Conservation (phyloP, 1,139 yeast genomes). For the Suhomyces ambrosiae region DNA sequence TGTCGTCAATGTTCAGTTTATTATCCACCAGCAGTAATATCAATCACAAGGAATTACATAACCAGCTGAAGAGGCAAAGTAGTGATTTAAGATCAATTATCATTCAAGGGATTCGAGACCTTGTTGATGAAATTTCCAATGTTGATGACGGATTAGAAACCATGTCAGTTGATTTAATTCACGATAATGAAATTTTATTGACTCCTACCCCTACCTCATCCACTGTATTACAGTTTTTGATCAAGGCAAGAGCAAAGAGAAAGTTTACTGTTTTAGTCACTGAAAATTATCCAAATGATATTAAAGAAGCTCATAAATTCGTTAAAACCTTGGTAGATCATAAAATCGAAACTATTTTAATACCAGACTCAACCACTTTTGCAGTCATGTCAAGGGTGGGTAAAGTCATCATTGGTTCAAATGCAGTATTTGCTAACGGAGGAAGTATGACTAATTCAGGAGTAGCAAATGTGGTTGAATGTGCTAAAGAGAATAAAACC, state of each 20-base stretch:
- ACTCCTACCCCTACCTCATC: constrained; percentile 94
- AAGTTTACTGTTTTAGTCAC: constrained; percentile 90
- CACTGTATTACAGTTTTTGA: constrained; percentile 83
- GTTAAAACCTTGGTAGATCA: constrained; percentile 80
- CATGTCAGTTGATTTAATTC: constrained; percentile 90
- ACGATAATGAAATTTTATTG: constrained; percentile 86
- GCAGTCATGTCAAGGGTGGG: constrained; percentile 98
- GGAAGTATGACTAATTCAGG: constrained; percentile 92
- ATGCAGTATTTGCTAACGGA: constrained; percentile 93
- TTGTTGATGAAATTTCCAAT: constrained; percentile 87
- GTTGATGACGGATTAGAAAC: constrained; percentile 89
- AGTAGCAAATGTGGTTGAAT: constrained; percentile 89
- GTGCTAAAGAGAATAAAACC: constrained; percentile 92
- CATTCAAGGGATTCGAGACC: constrained; percentile 91
- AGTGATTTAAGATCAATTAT: constrained; percentile 83
- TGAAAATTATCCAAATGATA: constrained; percentile 89
- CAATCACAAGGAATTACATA: constrained; percentile 30
- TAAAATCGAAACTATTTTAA: constrained; percentile 85
- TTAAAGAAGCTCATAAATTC: constrained; percentile 71
- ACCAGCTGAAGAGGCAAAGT: constrained; percentile 44
- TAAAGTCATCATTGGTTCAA: constrained; percentile 89
- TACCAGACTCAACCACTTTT: constrained; percentile 90
- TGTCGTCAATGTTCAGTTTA: constrained; percentile 86
- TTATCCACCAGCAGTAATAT: constrained; percentile 53
- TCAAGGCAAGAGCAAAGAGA: constrained; percentile 87